Conservation (phyloP, 768 basidiomycete genomes). For the Tylopilus sp. region DNA sequence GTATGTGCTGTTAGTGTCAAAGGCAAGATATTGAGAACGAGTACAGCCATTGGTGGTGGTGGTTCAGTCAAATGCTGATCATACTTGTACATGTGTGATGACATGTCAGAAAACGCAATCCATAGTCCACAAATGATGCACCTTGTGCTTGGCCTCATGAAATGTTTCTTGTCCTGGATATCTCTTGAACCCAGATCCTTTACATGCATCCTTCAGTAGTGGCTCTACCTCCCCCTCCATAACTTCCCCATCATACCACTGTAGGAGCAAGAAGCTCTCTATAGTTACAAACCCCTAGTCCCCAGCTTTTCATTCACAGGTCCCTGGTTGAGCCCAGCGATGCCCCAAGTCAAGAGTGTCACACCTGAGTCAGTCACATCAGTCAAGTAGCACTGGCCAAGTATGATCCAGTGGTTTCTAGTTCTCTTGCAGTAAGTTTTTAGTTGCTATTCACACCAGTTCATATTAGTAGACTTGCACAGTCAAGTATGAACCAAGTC, state of each 20-base stretch:
- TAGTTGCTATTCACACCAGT: too few species aligned
- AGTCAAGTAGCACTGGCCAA: too few species aligned
- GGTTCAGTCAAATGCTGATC: conserved; percentile 69
- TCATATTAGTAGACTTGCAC: too few species aligned
- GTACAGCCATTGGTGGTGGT: conserved; percentile 70
- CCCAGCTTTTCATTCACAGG: too few species aligned
- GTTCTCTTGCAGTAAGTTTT: too few species aligned
- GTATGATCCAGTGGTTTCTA: too few species aligned
- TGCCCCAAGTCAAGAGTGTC: too few species aligned
- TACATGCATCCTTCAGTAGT: conserved; percentile 55
- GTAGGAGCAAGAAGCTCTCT: too few species aligned
- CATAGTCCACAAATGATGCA: conserved; percentile 28
- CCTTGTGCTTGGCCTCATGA: conserved; percentile 52
- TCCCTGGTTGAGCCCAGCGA: too few species aligned
- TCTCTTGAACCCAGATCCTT: conserved; percentile 33
- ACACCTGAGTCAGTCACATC: too few species aligned
- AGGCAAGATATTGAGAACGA: conserved; percentile 68
- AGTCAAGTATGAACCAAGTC: too few species aligned
- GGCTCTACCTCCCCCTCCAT: conserved; percentile 41
- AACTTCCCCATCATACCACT: conserved; percentile 56
- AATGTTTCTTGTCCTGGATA: conserved; percentile 39
- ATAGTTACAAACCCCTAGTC: too few species aligned
- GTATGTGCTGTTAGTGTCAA: conserved; percentile 68
- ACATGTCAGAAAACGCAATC: conserved; percentile 1
- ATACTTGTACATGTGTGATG: conserved; percentile 39